Evolutionary conservation across 495 filamentous ascomycete genomes (phyloP).

Genomic region (Aspergillus carlsbadensis): DNA sequence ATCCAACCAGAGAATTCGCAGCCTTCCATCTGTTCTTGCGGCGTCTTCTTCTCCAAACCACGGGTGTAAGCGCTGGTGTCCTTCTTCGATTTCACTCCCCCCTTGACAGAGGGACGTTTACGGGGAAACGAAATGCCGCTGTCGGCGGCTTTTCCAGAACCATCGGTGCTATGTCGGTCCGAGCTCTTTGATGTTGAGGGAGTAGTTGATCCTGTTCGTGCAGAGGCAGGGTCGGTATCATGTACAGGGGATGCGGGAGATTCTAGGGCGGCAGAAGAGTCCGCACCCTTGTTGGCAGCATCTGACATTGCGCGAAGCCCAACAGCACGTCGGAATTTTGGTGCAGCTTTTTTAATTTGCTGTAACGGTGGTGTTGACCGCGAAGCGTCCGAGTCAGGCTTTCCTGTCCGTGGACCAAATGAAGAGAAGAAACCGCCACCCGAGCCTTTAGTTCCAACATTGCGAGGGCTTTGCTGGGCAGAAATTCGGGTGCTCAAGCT

Average conservation of each 20-base stretch:
- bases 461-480: conserved; percentile 42
- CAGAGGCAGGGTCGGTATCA: conserved; percentile 68
- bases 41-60: conserved; percentile 78
- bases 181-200: conserved; percentile 80
- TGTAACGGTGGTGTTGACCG: conserved; percentile 52
- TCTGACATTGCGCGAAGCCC: conserved; percentile 83
- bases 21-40: conserved; percentile 77
- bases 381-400: conserved; percentile 47
- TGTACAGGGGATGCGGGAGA: conserved; percentile 60
- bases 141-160: conserved; percentile 63
- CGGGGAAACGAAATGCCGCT: conserved; percentile 47
- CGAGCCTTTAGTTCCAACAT: conserved; percentile 56
- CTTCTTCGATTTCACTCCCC: conserved; percentile 74
- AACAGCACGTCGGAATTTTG: conserved; percentile 51
- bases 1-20: conserved; percentile 99
- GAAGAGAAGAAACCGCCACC: conserved; percentile 50
- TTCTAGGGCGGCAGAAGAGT: conserved; percentile 39
- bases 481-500: conserved; percentile 45
- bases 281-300: conserved; percentile 42
- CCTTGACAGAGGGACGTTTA: conserved; percentile 35
- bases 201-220: conserved; percentile 80
- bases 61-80: conserved; percentile 90
- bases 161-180: conserved; percentile 66
- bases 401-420: conserved; percentile 43
- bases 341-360: conserved; percentile 39